phyloP scores from a whole-genome alignment of 2,329 filamentous ascomycete genomes.

The Venturiaceae sp. region DNA sequence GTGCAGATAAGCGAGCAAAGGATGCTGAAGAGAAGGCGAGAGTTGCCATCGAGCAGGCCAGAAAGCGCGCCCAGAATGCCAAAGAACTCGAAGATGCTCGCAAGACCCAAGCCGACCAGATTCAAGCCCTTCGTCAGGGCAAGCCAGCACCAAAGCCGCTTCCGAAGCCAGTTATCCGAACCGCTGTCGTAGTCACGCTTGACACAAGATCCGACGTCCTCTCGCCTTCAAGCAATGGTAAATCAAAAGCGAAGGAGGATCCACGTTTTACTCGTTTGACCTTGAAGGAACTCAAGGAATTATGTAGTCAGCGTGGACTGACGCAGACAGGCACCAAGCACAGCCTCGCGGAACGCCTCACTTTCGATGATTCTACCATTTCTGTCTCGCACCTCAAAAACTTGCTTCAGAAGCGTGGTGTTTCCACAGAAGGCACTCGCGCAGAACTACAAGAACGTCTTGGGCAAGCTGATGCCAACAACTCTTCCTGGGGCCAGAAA shows the following conservation, averaged over 20 bases:
- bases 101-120: not conserved
- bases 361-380: not conserved
- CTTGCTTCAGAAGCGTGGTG: not conserved
- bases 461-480: not conserved
- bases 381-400: not conserved
- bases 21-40: constrained; percentile 1
- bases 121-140: not conserved
- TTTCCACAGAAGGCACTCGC: not conserved
- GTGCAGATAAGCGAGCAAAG: constrained; percentile 1
- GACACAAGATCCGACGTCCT: not conserved
- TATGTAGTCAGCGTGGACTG: not conserved
- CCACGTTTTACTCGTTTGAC: not conserved
- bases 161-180: not conserved
- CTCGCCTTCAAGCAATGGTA: not conserved
- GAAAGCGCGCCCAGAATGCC: not conserved
- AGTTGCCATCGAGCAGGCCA: not conserved
- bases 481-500: not conserved
- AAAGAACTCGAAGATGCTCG: not conserved
- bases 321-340: not conserved
- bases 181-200: not conserved
- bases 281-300: not conserved
- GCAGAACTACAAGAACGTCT: not conserved
- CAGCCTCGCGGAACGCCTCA: not conserved
- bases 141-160: not conserved
- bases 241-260: not conserved